Evolutionary conservation across 2,329 filamentous ascomycete genomes (phyloP).

Genomic region (Fusarium denticulatum): DNA sequence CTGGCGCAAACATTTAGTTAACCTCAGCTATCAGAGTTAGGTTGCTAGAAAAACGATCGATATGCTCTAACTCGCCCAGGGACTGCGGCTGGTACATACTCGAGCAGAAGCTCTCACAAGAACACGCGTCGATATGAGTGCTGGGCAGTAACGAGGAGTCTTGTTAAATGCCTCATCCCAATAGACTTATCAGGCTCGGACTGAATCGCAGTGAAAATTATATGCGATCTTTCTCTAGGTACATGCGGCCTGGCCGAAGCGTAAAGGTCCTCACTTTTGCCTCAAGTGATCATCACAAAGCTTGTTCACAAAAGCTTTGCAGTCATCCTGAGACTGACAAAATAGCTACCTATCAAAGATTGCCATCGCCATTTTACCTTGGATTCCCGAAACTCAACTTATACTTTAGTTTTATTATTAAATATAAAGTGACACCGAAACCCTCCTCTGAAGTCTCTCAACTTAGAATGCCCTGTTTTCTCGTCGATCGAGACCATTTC

Average conservation of each 20-base stretch:
- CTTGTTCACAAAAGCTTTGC: background rate
- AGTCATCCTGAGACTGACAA: background rate
- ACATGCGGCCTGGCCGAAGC: background rate
- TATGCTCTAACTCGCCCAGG: background rate
- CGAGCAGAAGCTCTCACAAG: background rate
- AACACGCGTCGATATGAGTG: background rate
- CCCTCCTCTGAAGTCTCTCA: background rate
- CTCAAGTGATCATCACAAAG: background rate
- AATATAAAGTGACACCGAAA: background rate
- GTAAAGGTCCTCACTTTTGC: background rate
- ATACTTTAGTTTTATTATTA: background rate
- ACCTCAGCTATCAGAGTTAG: background rate
- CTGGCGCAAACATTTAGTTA: background rate
- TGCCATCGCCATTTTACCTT: background rate
- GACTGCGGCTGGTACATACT: background rate
- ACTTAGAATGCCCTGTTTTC: background rate
- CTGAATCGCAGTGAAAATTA: background rate
- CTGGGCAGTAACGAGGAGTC: background rate
- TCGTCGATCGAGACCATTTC: background rate
- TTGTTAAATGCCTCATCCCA: background rate
- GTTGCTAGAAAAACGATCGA: background rate
- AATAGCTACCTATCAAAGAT: background rate
- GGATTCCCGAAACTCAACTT: background rate
- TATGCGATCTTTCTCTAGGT: background rate
- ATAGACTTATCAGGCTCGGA: background rate